Conservation (phyloP, 345 rosid species). For the Theobroma cacao region DNA sequence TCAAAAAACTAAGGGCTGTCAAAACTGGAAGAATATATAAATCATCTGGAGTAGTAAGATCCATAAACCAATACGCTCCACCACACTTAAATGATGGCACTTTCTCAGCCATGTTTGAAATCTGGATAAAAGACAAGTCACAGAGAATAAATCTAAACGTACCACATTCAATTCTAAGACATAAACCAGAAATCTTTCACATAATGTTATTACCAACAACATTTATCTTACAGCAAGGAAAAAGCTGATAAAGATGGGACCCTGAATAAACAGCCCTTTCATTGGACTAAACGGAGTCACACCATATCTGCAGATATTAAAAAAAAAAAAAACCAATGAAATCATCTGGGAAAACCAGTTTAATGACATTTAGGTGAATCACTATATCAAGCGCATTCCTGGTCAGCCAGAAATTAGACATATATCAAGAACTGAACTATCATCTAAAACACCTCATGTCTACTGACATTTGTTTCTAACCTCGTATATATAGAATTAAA, state of each 20-base stretch:
- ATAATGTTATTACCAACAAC: not conserved
- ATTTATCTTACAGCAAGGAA: conserved; percentile 75
- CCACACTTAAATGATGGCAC: conserved; percentile 81
- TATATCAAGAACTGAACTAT: not conserved
- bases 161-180: not conserved
- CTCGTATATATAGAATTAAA: not conserved
- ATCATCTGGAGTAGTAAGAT: conserved; percentile 71
- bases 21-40: conserved; percentile 68
- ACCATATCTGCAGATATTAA: conserved; percentile 53
- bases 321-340: conserved; percentile 12
- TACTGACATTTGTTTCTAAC: not conserved
- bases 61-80: conserved; percentile 80
- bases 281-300: conserved; percentile 77
- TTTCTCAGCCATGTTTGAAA: conserved; percentile 83
- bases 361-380: not conserved
- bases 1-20: conserved; percentile 60
- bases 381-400: not conserved
- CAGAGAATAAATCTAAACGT: not conserved
- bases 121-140: conserved; percentile 31
- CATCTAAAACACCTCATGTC: not conserved
- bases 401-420: not conserved
- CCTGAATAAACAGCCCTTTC: conserved; percentile 82
- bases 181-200: not conserved
- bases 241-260: conserved; percentile 71
- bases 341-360: not conserved